Evolutionary conservation across 2,329 filamentous ascomycete genomes (phyloP).

Genomic region (Escovopsis sp.): DNA sequence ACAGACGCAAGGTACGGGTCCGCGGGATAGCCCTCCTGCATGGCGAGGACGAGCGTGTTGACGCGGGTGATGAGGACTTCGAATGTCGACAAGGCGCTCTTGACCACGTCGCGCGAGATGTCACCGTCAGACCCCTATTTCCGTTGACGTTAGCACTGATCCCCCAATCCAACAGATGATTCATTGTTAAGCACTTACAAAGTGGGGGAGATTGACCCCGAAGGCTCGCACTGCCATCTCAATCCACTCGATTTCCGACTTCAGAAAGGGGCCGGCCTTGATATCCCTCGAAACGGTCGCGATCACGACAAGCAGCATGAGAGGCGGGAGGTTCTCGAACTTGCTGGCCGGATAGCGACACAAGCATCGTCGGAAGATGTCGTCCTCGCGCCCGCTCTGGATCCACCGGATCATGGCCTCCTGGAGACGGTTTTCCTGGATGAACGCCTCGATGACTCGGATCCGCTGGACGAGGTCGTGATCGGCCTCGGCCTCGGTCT

Average conservation of each 20-base stretch:
- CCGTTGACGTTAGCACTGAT: slow-evolving; percentile 1
- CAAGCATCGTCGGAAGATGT: slow-evolving; percentile 39
- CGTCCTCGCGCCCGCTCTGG: slow-evolving; percentile 45
- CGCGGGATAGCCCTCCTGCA: slow-evolving; percentile 21
- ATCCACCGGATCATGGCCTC: slow-evolving; percentile 52
- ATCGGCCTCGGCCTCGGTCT: slow-evolving; percentile 21
- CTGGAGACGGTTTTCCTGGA: slow-evolving; percentile 46
- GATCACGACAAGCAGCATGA: slow-evolving; percentile 48
- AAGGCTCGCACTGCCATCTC: slow-evolving; percentile 43
- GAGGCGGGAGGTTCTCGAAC: slow-evolving; percentile 40
- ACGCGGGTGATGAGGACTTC: slow-evolving; percentile 21
- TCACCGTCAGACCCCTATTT: slow-evolving; percentile 24
- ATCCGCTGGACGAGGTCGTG: slow-evolving; percentile 40
- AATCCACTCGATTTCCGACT: slow-evolving; percentile 43
- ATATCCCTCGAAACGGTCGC: slow-evolving; percentile 47
- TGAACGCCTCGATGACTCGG: slow-evolving; percentile 43
- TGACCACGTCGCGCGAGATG: slow-evolving; percentile 20
- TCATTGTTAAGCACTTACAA: slow-evolving; percentile 29
- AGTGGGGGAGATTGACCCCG: slow-evolving; percentile 28
- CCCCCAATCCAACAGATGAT: not conserved
- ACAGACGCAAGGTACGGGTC: slow-evolving; percentile 24
- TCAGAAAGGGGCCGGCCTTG: slow-evolving; percentile 32
- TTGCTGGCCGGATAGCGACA: slow-evolving; percentile 22
- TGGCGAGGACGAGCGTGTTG: slow-evolving; percentile 18
- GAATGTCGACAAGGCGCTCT: slow-evolving; percentile 24